These are phyloP conservation scores for Lecanoromycetidae sp. DNA, from an alignment of 2,329 filamentous ascomycete genomes.

Conservation along the genomic window DNA sequence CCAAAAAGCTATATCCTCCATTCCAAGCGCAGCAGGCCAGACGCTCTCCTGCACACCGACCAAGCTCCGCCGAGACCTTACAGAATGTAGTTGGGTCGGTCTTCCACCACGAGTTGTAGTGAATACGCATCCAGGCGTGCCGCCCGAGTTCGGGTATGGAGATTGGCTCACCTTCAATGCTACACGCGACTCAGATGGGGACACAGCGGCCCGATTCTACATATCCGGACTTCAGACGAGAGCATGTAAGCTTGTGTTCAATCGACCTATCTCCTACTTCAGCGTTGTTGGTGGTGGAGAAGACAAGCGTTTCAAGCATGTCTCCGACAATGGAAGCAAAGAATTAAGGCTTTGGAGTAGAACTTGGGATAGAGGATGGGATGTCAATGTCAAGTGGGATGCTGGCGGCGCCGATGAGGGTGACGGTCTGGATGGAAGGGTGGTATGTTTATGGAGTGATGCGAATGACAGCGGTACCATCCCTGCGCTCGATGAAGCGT, in stretches of 20 bases:
- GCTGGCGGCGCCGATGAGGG: constrained; percentile 20
- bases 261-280: constrained; percentile 54
- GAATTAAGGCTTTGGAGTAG: constrained; percentile 72
- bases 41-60: constrained; percentile 16
- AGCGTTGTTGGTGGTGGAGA: constrained; percentile 51
- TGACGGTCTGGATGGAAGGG: constrained; percentile 45
- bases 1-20: constrained; percentile 48
- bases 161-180: constrained; percentile 58
- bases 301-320: constrained; percentile 53
- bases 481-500: constrained; percentile 70
- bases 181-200: constrained; percentile 32
- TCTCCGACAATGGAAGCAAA: constrained; percentile 50
- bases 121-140: constrained; percentile 30
- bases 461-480: constrained; percentile 59
- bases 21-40: constrained; percentile 60
- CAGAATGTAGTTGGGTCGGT: constrained; percentile 60
- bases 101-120: constrained; percentile 52
- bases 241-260: constrained; percentile 62
- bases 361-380: constrained; percentile 65
- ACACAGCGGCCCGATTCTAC: constrained; percentile 47
- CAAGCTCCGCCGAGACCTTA: constrained; percentile 33
- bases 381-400: constrained; percentile 59
- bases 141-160: constrained; percentile 34
- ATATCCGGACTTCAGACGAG: constrained; percentile 65
- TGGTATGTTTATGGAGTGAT: constrained; percentile 81